phyloP scores from a whole-genome alignment of 2,329 filamentous ascomycete genomes.

The Cercospora janseana region DNA sequence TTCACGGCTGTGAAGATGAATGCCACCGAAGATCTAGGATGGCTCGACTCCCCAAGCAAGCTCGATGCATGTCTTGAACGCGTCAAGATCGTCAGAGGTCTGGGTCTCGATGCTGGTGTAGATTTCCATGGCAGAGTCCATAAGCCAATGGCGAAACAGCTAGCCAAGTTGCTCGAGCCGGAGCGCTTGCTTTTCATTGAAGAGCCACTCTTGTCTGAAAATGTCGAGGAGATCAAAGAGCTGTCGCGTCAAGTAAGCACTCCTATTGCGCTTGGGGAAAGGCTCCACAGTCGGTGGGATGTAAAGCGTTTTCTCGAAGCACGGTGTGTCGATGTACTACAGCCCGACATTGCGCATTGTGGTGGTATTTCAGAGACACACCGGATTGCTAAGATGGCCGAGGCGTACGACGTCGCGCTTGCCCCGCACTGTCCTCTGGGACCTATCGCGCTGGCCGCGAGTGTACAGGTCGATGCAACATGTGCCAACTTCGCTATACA shows the following conservation, averaged over 20 bases:
- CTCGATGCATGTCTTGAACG: constrained; percentile 65
- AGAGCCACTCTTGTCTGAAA: constrained; percentile 69
- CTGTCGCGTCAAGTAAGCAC: constrained; percentile 56
- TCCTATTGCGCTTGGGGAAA: constrained; percentile 71
- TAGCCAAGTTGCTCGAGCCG: constrained; percentile 65
- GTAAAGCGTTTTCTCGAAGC: constrained; percentile 69
- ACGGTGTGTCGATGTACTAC: constrained; percentile 66
- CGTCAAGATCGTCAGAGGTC: constrained; percentile 64
- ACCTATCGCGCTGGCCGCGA: constrained; percentile 71
- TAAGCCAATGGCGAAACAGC: constrained; percentile 75
- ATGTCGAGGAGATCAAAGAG: constrained; percentile 63
- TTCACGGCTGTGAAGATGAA: constrained; percentile 75
- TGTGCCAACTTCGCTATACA: constrained; percentile 69
- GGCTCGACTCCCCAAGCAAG: constrained; percentile 68
- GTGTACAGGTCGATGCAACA: constrained; percentile 62
- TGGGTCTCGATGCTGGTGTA: constrained; percentile 70
- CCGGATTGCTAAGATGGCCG: constrained; percentile 68
- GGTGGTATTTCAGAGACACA: constrained; percentile 67
- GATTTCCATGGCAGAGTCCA: constrained; percentile 78
- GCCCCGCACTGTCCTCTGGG: constrained; percentile 73
- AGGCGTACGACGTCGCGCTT: constrained; percentile 66
- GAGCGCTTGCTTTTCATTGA: constrained; percentile 71
- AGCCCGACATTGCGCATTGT: constrained; percentile 71
- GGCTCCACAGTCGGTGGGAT: constrained; percentile 71
- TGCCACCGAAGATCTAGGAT: constrained; percentile 70